Conservation (phyloP, 305 asterid species). For the Fraxinus angustifolia region DNA sequence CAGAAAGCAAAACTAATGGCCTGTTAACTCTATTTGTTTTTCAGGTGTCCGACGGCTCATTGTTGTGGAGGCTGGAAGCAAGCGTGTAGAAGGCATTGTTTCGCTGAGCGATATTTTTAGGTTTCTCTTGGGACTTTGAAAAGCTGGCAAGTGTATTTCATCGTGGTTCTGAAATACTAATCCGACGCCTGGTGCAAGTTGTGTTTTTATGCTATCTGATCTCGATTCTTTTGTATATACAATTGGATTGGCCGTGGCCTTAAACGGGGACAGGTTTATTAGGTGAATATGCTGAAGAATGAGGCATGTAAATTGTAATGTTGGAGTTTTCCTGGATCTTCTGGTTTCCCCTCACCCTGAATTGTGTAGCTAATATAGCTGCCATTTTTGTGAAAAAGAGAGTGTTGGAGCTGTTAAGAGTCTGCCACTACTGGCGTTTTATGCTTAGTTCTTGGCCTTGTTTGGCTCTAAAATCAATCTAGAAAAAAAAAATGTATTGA, state of each 20-base stretch:
- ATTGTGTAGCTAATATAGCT: slow-evolving; percentile 25
- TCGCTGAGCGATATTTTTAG: slow-evolving; percentile 63
- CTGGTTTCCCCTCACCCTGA: slow-evolving; percentile 25
- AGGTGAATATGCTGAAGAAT: slow-evolving; percentile 21
- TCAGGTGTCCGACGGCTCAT: slow-evolving; percentile 76
- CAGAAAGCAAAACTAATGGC: background rate
- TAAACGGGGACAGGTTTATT: slow-evolving; percentile 1
- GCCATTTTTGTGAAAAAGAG: slow-evolving; percentile 16
- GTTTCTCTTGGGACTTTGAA: slow-evolving; percentile 59
- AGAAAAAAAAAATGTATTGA: background rate
- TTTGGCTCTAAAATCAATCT: slow-evolving; percentile 15
- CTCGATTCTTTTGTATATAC: slow-evolving; percentile 10
- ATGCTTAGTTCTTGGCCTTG: slow-evolving; percentile 2
- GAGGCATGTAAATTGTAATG: slow-evolving; percentile 21
- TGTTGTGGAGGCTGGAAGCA: slow-evolving; percentile 83
- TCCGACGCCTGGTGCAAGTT: background rate
- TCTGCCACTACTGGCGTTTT: background rate
- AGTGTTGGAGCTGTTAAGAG: slow-evolving; percentile 9
- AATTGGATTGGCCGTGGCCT: slow-evolving; percentile 24
- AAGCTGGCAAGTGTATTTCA: slow-evolving; percentile 1
- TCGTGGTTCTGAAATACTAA: background rate
- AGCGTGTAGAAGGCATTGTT: slow-evolving; percentile 78
- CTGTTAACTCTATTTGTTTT: slow-evolving; percentile 2
- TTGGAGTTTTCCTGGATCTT: slow-evolving; percentile 14
- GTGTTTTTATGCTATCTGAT: background rate